Conservation (phyloP, 148 eudicot species). For the Chenopodium album region DNA sequence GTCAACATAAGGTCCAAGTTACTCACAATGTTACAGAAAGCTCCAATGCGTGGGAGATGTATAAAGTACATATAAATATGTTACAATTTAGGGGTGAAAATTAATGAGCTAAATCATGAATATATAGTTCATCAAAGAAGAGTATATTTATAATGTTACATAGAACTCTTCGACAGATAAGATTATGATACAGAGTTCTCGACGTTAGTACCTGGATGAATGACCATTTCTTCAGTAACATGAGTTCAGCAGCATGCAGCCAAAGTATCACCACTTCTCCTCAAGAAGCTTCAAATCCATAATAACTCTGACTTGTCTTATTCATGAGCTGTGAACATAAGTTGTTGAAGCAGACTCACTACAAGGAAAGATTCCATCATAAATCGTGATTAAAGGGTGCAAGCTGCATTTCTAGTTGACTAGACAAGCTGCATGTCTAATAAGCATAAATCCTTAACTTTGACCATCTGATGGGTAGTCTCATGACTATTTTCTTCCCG, state of each 20-base stretch:
- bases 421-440: conserved; percentile 5
- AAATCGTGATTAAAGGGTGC: background rate
- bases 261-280: background rate
- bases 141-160: conserved; percentile 21
- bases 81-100: background rate
- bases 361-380: conserved; percentile 7
- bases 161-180: conserved; percentile 9
- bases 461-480: conserved; percentile 1
- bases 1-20: background rate
- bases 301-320: background rate
- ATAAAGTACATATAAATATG: background rate
- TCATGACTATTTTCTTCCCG: conserved; percentile 48
- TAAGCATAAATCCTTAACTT: background rate
- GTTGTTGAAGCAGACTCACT: conserved; percentile 7
- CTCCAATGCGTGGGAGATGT: background rate
- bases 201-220: conserved; percentile 30
- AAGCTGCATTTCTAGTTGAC: conserved; percentile 11
- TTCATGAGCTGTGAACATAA: background rate
- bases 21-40: background rate
- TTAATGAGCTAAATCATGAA: conserved; percentile 5
- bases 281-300: background rate
- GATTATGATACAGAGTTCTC: background rate
- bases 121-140: background rate
- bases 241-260: conserved; percentile 2
- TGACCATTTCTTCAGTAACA: conserved; percentile 7